Evolutionary conservation across 257 asterid species (phyloP), one percentile per base, ranked within the genome.

Genomic region (Primulina huaijiensis): DNA sequence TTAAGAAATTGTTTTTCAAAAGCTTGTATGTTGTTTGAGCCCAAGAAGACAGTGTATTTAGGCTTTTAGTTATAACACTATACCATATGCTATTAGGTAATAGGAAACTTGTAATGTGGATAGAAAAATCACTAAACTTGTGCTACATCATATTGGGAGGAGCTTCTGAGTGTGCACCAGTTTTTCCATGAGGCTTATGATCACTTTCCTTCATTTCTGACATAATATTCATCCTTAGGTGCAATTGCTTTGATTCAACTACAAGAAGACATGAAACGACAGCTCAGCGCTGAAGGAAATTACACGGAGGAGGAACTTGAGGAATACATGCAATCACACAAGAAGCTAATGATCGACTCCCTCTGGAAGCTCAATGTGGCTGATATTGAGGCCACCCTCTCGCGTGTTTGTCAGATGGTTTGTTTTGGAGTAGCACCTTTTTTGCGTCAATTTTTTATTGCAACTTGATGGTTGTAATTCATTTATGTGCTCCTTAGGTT

Each of bases 291-390:
- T 27, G 90, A 90, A 84, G 96, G 97, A 77, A 85, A 89, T 77
- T 91, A 87, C 82, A 87, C 97, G 5, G 97, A 94, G 75, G 95
- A 82, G 68, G 96, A 89, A 80, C 95, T 94, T 60, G 99, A 94
- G 78, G 94, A 82, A 66, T 89, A 87, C 83, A 80, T 90, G 95
- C 88, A 90, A 76, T 88, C 99, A 30, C 90, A 94, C 94, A 91
- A 91, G 88, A 88, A 89, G 82, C 52, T 94, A 64, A 94, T 94
- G 99, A 89, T 83, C 10, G 99, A 94, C 82, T 94, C 99, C 20
- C 89, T 91, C 58, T 94, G 99, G 99, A 94, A 94, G 89, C 96
- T 94, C 78, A 94, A 94, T 74, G 99, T 94, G 78, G 99, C 97
- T 65, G 99, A 94, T 82, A 94, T 94, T 65, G 99, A 94, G 82